Evolutionary conservation across 108 stramenopile species (phyloP), one percentile per base, ranked within the genome.

Genomic region (Pelagomonas calceolata): DNA sequence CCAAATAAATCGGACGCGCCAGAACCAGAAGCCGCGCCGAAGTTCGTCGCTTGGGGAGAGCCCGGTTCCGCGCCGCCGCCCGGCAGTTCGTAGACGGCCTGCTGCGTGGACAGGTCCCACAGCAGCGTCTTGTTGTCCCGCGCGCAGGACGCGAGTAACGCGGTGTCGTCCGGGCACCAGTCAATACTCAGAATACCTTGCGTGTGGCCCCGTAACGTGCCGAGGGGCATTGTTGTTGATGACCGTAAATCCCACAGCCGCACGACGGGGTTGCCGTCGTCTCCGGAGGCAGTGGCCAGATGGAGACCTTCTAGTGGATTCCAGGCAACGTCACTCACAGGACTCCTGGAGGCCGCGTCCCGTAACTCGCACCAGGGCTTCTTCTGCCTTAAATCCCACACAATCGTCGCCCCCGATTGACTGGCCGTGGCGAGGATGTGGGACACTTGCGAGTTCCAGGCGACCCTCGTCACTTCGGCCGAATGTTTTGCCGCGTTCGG

Each of bases 121-220:
- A 98, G 75, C 44, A 96, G 81, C 10, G 97, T 98, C 31, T 89
- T 82, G 79, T 95, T 96, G 79, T 98, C 97, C 79, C 94, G 94
- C 30, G 89, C 94, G 75, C 90, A 91, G 44, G 85, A 75, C 66
- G 90, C 66, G 67, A 95, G 73, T 51, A 92, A 66, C 26, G 88
- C 80, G 51, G 93, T 85, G 80, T 95, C 95, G 70, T 87, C 85
- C 0, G 95, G 95, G 88, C 97, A 98, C 97, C 97, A 98, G 39
- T 82, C 82, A 71, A 94, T 79, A 65, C 88, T 88, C 12, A 98
- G 81, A 73, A 98, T 85, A 66, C 95, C 95, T 63, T 88, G 84
- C 3, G 73, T 73, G 78, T 98, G 97, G 68, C 94, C 97, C 71
- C 81, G 63, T 46, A 95, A 69, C 15, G 93, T 88, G 10, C 90